Percentiles rank a stretch among this genome's conserved stretches.
phyloP scores from a whole-genome alignment of 2,329 filamentous ascomycete species.

The Lecanicillium sp. region DNA sequence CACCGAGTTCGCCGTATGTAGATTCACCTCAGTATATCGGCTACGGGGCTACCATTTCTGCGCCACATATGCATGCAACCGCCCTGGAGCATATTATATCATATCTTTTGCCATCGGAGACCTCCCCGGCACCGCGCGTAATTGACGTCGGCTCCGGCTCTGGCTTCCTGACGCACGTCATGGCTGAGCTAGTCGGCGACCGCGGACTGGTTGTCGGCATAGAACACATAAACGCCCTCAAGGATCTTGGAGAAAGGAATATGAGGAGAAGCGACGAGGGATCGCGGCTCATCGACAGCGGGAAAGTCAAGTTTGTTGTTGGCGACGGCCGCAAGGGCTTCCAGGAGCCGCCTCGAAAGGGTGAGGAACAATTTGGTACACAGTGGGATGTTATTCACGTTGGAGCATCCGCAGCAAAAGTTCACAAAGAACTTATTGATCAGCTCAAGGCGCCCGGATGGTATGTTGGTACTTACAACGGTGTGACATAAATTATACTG shows the following conservation, averaged over 20 bases:
- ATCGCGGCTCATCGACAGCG: conserved; percentile 49
- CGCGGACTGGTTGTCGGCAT: conserved; percentile 56
- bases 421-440: conserved; percentile 65
- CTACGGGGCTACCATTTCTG: conserved; percentile 48
- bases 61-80: conserved; percentile 54
- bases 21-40: conserved; percentile 50
- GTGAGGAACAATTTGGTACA: conserved; percentile 37
- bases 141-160: conserved; percentile 71
- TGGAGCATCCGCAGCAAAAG: conserved; percentile 69
- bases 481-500: too few species aligned
- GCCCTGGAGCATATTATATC: conserved; percentile 43
- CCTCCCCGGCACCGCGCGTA: conserved; percentile 39
- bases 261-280: conserved; percentile 58
- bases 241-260: conserved; percentile 55
- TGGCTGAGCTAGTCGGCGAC: conserved; percentile 66
- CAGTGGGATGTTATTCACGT: conserved; percentile 94
- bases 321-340: conserved; percentile 68
- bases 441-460: conserved; percentile 74
- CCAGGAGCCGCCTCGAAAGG: conserved; percentile 33
- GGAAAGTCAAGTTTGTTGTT: conserved; percentile 62
- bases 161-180: conserved; percentile 80
- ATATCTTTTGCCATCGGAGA: conserved; percentile 29
- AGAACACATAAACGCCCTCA: conserved; percentile 62
- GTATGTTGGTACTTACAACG: conserved; percentile 21
- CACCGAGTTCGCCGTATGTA: conserved; percentile 61